phyloP scores from a whole-genome alignment of 75 land plant genomes.

The Pinus albicaulis region DNA sequence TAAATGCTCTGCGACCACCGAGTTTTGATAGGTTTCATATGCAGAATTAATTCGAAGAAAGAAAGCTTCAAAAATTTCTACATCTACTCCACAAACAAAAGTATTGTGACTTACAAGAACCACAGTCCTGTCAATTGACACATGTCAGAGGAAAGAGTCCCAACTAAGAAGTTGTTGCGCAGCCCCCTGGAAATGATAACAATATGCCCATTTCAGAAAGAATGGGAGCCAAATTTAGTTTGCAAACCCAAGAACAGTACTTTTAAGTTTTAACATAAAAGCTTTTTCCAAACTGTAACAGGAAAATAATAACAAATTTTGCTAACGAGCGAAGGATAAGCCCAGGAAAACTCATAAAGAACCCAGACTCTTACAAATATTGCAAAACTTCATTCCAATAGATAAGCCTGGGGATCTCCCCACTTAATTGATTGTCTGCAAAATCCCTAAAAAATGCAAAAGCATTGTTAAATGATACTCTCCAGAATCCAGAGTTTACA shows the following conservation, averaged over 20 bases:
- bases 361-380: slow-evolving; percentile 64
- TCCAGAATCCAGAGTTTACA: neutral
- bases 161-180: slow-evolving; percentile 71
- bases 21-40: neutral
- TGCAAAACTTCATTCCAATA: slow-evolving; percentile 99
- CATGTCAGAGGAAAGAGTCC: slow-evolving; percentile 80
- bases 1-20: neutral
- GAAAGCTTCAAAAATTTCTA: neutral
- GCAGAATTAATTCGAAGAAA: too few relatives aligned
- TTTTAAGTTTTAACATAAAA: too few relatives aligned
- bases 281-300: too few relatives aligned
- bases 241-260: neutral
- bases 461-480: neutral
- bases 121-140: slow-evolving; percentile 82
- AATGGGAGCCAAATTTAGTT: neutral
- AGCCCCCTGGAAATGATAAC: slow-evolving; percentile 38
- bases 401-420: slow-evolving; percentile 89
- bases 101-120: slow-evolving; percentile 71
- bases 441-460: slow-evolving; percentile 51
- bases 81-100: neutral
- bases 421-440: slow-evolving; percentile 80
- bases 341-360: neutral
- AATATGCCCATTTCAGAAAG: neutral
- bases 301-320: too few relatives aligned
- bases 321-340: too few relatives aligned